A percentile compares a stretch with the other conserved stretches of the same genome.
Conservation (phyloP, 2,329 filamentous ascomycete species). For the Verticillium isaacii region DNA sequence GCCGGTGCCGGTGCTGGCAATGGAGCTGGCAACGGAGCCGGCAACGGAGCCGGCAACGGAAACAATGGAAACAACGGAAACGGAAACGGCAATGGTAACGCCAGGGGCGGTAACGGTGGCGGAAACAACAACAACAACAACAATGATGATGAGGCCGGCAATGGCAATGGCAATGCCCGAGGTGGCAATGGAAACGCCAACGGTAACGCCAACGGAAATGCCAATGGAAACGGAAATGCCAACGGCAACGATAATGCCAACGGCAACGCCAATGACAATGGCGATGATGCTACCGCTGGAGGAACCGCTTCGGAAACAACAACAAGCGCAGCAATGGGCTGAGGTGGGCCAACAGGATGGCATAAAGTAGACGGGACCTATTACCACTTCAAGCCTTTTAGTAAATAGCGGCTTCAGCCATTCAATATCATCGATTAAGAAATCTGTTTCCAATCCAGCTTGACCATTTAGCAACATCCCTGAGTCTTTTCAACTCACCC, state of each 20-base stretch:
- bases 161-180: conserved; percentile 12
- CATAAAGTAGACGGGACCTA: background rate
- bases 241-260: background rate
- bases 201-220: background rate
- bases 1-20: conserved; percentile 5
- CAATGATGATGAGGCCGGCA: conserved; percentile 7
- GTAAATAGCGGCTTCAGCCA: background rate
- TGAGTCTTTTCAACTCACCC: too few relatives aligned
- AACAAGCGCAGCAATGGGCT: background rate
- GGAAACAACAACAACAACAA: conserved; percentile 9
- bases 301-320: background rate
- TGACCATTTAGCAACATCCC: background rate
- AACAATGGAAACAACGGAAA: conserved; percentile 7
- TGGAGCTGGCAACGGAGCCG: background rate
- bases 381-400: background rate
- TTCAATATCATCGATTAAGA: background rate
- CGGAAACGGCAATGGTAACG: conserved; percentile 12
- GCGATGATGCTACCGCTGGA: background rate
- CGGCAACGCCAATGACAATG: conserved; percentile 5
- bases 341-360: conserved; percentile 3
- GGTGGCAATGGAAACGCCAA: conserved; percentile 8
- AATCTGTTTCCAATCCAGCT: too few relatives aligned
- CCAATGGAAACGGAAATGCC: conserved; percentile 6
- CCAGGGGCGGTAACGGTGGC: conserved; percentile 5
- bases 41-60: conserved; percentile 8